phyloP scores from a whole-genome alignment of 306 rosid species.

The Trifolium fragiferum region DNA sequence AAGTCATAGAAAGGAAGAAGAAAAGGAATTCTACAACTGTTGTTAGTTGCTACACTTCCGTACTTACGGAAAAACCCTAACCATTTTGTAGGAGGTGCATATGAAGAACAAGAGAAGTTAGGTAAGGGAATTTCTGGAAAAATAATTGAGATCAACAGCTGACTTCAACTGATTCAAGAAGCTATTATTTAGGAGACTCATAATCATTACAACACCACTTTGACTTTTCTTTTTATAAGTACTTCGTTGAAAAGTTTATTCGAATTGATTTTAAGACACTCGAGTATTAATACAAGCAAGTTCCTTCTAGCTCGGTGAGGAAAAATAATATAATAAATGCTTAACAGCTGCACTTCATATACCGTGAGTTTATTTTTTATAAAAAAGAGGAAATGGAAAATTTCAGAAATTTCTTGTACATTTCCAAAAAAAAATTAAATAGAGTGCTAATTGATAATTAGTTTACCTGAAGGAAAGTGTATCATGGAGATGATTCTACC shows the following conservation, averaged over 20 bases:
- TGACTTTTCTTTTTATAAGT: neutral
- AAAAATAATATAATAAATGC: neutral
- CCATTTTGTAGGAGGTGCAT: neutral
- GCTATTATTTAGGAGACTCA: neutral
- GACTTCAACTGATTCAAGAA: neutral
- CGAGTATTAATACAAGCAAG: conserved; percentile 14
- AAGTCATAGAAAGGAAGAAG: neutral
- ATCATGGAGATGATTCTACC: conserved; percentile 91
- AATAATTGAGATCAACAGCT: neutral
- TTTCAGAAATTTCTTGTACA: neutral
- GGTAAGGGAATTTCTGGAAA: neutral
- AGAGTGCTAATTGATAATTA: conserved; percentile 29
- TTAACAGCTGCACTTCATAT: conserved; percentile 5
- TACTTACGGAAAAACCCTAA: neutral
- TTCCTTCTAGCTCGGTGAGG: conserved; percentile 2
- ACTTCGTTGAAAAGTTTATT: conserved; percentile 6
- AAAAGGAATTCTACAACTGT: conserved; percentile 7
- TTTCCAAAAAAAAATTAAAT: conserved; percentile 26
- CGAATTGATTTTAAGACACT: neutral
- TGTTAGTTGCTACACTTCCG: neutral
- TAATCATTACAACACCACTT: conserved; percentile 1
- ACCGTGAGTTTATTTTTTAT: neutral
- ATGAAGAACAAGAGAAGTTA: neutral
- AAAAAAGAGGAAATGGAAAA: neutral
- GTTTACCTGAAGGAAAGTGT: conserved; percentile 82